Conservation (phyloP, 1,139 yeast genomes). For the Taphrina communis region DNA sequence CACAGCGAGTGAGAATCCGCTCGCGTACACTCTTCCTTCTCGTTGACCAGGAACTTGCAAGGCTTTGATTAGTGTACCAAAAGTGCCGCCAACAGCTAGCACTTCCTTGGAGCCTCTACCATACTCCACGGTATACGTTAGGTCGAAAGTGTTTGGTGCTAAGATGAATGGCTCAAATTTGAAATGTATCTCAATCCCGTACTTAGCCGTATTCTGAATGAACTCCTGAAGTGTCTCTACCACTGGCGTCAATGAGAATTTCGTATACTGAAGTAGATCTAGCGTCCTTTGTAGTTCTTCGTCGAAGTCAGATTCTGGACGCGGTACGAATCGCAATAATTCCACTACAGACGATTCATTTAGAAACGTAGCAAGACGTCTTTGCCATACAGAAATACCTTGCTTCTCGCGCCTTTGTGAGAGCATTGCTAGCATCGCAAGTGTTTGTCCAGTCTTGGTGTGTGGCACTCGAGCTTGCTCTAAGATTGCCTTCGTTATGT, state of each 20-base stretch:
- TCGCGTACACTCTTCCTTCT: constrained; percentile 56
- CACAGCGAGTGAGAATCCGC: constrained; percentile 52
- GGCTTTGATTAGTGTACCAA: constrained; percentile 77
- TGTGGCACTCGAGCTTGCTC: constrained; percentile 45
- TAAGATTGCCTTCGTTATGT: constrained; percentile 57
- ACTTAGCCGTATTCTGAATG: not conserved
- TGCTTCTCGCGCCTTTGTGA: constrained; percentile 50
- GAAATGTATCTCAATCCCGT: not conserved
- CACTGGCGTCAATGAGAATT: not conserved
- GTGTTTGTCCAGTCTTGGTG: constrained; percentile 43
- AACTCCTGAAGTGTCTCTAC: not conserved
- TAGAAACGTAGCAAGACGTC: constrained; percentile 51
- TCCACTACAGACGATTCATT: constrained; percentile 67
- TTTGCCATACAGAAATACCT: not conserved
- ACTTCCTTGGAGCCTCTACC: constrained; percentile 67
- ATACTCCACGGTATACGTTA: constrained; percentile 53
- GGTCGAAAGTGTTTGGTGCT: constrained; percentile 1
- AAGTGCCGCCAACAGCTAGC: constrained; percentile 65
- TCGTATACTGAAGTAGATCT: not conserved
- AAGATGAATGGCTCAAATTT: not conserved
- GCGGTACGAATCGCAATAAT: constrained; percentile 74
- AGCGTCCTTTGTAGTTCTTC: not conserved
- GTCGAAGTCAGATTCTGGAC: not conserved
- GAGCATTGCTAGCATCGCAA: constrained; percentile 11
- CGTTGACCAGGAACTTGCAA: constrained; percentile 64